Percentiles rank a stretch among this genome's conserved stretches.
phyloP scores from a whole-genome alignment of 192 early-diverging fungal species.

The Coemansia sp. region DNA sequence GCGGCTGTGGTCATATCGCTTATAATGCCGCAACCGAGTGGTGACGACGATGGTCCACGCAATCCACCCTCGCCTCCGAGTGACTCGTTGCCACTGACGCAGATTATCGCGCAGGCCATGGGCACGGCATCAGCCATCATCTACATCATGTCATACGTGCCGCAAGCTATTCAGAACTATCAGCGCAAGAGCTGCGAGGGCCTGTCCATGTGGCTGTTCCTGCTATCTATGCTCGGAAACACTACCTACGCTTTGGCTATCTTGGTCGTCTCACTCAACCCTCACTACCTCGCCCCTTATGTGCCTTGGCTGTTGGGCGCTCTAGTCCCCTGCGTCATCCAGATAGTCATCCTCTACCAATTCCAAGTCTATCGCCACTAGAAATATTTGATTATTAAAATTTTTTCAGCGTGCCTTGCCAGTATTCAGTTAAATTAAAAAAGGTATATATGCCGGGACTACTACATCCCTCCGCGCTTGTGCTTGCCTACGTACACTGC shows the following conservation, averaged over 20 bases:
- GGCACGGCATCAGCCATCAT: slow-evolving; percentile 45
- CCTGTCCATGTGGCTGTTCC: slow-evolving; percentile 79
- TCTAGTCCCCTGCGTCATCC: slow-evolving; percentile 73
- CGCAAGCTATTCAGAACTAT: slow-evolving; percentile 83
- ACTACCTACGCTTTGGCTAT: slow-evolving; percentile 69
- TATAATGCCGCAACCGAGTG: slow-evolving; percentile 1
- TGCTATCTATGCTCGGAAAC: slow-evolving; percentile 80
- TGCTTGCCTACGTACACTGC: slow-evolving; percentile 55
- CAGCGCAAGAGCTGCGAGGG: slow-evolving; percentile 76
- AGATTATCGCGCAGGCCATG: slow-evolving; percentile 52
- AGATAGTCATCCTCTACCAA: slow-evolving; percentile 76
- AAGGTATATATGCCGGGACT: background rate
- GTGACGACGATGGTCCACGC: background rate
- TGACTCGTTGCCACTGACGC: slow-evolving; percentile 16
- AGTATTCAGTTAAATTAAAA: slow-evolving; percentile 4
- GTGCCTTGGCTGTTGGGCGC: slow-evolving; percentile 77
- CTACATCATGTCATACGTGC: slow-evolving; percentile 68
- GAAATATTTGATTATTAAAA: background rate
- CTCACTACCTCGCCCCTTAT: slow-evolving; percentile 69
- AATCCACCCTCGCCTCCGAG: background rate
- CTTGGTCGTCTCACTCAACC: slow-evolving; percentile 72
- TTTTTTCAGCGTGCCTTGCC: background rate
- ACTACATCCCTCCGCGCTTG: slow-evolving; percentile 19
- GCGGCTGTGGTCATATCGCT: slow-evolving; percentile 34
- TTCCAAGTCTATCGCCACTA: slow-evolving; percentile 63